These are phyloP conservation scores for Starmerella sp. DNA, from an alignment of 805 yeast species.

Conservation along the genomic window DNA sequence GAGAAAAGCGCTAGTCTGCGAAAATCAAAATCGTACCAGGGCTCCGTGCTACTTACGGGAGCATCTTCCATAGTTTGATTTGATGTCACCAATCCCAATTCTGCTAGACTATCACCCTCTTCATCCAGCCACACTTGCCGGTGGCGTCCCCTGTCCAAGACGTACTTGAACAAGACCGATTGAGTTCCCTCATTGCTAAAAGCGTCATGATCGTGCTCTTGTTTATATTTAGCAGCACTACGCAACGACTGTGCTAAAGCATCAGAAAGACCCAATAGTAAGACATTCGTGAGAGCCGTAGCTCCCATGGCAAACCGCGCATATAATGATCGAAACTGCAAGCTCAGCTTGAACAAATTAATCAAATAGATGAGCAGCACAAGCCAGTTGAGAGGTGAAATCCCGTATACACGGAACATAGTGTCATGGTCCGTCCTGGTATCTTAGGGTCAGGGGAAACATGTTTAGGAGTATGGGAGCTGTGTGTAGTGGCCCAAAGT, in stretches of 20 bases:
- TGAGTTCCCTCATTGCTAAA: conserved; percentile 5
- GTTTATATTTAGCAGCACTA: conserved; percentile 26
- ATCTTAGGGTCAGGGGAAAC: conserved; percentile 1
- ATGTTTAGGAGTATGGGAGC: neutral
- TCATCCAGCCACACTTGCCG: conserved; percentile 28
- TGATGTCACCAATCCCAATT: conserved; percentile 20
- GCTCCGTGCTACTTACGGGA: neutral
- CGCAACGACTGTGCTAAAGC: conserved; percentile 70
- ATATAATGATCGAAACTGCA: conserved; percentile 34
- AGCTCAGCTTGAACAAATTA: conserved; percentile 27
- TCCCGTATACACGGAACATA: conserved; percentile 20
- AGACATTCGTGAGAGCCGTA: conserved; percentile 65
- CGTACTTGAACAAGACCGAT: conserved; percentile 20
- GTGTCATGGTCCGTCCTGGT: neutral
- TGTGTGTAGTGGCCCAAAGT: neutral
- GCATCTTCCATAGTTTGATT: conserved; percentile 8
- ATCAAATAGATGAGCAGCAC: conserved; percentile 26
- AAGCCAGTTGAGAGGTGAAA: conserved; percentile 31
- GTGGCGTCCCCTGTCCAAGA: conserved; percentile 28
- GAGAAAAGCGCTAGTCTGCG: conserved; percentile 66
- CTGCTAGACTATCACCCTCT: conserved; percentile 24
- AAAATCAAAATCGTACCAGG: conserved; percentile 41
- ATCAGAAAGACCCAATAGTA: conserved; percentile 84
- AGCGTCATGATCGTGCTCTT: neutral
- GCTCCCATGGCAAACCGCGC: conserved; percentile 58